Percentiles rank a stretch among this genome's conserved stretches.
phyloP scores from a whole-genome alignment of 257 asterid species.

The Solanum bulbocastanum region DNA sequence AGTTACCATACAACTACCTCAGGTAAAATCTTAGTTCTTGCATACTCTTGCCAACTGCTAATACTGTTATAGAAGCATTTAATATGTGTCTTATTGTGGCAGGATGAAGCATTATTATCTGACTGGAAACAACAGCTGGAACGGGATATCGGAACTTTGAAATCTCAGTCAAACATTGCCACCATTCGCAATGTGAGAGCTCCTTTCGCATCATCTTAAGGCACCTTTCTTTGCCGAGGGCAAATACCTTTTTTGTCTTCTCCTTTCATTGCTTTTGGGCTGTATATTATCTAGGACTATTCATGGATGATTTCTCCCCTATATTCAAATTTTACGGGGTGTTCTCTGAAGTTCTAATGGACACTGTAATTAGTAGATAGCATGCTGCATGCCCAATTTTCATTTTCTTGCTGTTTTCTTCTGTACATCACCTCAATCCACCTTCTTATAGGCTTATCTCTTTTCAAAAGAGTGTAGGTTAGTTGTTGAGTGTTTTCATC shows the following conservation, averaged over 20 bases:
- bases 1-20: slow-evolving; percentile 81
- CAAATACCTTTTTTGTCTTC: not conserved
- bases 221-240: not conserved
- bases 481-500: not conserved
- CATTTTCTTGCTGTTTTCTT: not conserved
- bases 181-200: slow-evolving; percentile 61
- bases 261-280: not conserved
- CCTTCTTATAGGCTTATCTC: not conserved
- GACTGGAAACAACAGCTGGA: slow-evolving; percentile 89
- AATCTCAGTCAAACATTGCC: slow-evolving; percentile 60
- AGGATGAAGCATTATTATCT: slow-evolving; percentile 67
- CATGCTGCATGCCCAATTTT: not conserved
- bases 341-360: not conserved
- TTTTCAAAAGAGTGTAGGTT: not conserved
- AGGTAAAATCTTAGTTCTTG: slow-evolving; percentile 35
- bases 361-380: not conserved
- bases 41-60: not conserved
- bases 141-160: slow-evolving; percentile 75
- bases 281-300: not conserved
- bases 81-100: slow-evolving; percentile 8
- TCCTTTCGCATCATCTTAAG: not conserved
- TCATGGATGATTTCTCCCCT: not conserved
- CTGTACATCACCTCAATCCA: not conserved
- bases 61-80: not conserved
- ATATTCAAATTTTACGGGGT: not conserved